Evolutionary conservation across 2,329 filamentous ascomycete species (phyloP).

Genomic region (Epichloe brachyelytri): DNA sequence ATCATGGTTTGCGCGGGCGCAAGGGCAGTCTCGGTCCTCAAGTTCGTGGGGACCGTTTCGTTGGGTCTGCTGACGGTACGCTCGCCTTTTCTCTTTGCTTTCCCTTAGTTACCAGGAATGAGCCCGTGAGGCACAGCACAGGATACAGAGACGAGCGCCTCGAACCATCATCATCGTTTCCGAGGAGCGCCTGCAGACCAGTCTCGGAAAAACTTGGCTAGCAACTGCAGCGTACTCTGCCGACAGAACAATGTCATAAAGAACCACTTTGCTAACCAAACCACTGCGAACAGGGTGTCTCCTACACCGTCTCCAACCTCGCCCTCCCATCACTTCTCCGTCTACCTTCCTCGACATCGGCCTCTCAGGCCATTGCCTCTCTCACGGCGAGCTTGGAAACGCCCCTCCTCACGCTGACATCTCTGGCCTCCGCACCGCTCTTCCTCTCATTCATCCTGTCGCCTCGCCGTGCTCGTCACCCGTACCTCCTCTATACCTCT

Average conservation of each 20-base stretch:
- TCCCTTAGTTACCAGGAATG: background rate
- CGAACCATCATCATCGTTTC: too few species aligned
- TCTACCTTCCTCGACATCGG: slow-evolving; percentile 62
- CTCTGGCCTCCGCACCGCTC: slow-evolving; percentile 58
- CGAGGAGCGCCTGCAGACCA: too few species aligned
- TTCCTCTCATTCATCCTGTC: slow-evolving; percentile 68
- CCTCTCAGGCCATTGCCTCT: slow-evolving; percentile 56
- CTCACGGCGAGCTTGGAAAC: slow-evolving; percentile 50
- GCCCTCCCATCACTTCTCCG: slow-evolving; percentile 69
- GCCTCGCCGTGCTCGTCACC: slow-evolving; percentile 62
- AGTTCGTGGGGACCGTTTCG: slow-evolving; percentile 86
- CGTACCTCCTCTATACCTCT: slow-evolving; percentile 80
- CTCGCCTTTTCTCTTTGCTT: background rate
- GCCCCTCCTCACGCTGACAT: slow-evolving; percentile 54
- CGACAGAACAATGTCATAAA: background rate
- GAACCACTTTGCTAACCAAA: slow-evolving; percentile 5
- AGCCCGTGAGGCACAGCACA: too few species aligned
- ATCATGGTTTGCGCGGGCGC: slow-evolving; percentile 49
- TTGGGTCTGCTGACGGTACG: slow-evolving; percentile 79
- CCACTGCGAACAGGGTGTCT: slow-evolving; percentile 54
- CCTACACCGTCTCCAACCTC: slow-evolving; percentile 68
- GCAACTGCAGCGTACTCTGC: too few species aligned
- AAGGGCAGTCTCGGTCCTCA: slow-evolving; percentile 54
- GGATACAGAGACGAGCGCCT: too few species aligned
- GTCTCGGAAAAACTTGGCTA: too few species aligned